Conservation (phyloP, 345 rosid genomes). For the Linum lewisii region DNA sequence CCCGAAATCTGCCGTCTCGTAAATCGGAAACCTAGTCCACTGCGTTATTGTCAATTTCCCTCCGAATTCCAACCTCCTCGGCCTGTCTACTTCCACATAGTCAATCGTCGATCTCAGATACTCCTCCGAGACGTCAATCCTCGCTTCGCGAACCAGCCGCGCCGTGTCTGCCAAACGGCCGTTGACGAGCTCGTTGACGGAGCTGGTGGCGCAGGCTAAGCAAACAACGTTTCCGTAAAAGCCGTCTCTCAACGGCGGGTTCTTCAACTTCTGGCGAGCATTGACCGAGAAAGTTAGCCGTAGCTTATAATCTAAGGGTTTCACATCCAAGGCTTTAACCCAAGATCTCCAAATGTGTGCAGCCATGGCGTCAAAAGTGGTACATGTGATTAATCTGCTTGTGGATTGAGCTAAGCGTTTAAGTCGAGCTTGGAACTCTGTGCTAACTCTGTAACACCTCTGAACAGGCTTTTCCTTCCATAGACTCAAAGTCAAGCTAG, state of each 20-base stretch:
- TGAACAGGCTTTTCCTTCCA: conserved; percentile 67
- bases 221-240: conserved; percentile 80
- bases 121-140: conserved; percentile 59
- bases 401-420: conserved; percentile 45
- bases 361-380: conserved; percentile 76
- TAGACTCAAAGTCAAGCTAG: conserved; percentile 46
- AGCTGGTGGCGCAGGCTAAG: conserved; percentile 63
- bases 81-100: conserved; percentile 56
- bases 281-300: conserved; percentile 85
- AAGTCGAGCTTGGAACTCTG: conserved; percentile 49
- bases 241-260: conserved; percentile 48
- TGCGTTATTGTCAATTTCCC: conserved; percentile 86
- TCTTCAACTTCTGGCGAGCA: conserved; percentile 52
- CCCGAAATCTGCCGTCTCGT: conserved; percentile 81
- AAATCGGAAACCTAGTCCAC: conserved; percentile 77
- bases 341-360: conserved; percentile 92
- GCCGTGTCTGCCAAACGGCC: conserved; percentile 42
- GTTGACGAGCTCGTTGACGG: conserved; percentile 40
- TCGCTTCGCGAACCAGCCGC: conserved; percentile 50
- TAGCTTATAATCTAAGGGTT: conserved; percentile 54
- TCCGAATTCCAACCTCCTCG: conserved; percentile 71
- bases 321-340: conserved; percentile 80
- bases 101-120: conserved; percentile 64
- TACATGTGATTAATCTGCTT: conserved; percentile 31
- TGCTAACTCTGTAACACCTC: conserved; percentile 62